Percentiles rank a stretch among this genome's conserved stretches.
These are phyloP conservation scores for Apiospora arundinis DNA, from an alignment of 2,329 filamentous ascomycete species.

Conservation along the genomic window DNA sequence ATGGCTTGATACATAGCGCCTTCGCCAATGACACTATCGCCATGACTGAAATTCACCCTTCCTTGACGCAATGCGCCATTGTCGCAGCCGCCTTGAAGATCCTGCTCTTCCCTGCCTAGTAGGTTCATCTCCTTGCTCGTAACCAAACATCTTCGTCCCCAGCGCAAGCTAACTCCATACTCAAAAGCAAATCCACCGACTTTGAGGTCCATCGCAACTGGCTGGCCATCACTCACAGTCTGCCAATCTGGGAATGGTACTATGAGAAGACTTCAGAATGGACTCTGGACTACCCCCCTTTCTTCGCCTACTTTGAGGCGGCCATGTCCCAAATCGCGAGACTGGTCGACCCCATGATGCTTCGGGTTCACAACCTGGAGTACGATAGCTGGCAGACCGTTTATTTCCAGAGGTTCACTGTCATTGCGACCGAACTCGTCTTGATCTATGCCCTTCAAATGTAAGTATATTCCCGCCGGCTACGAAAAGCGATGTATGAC, in stretches of 20 bases:
- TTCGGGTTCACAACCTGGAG: slow-evolving; percentile 78
- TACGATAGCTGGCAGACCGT: slow-evolving; percentile 94
- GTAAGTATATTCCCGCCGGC: slow-evolving; percentile 51
- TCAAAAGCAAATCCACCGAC: slow-evolving; percentile 89
- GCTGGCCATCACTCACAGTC: slow-evolving; percentile 92
- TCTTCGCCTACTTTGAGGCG: slow-evolving; percentile 99
- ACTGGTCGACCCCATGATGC: slow-evolving; percentile 80
- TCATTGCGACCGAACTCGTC: slow-evolving; percentile 84
- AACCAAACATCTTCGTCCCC: neutral
- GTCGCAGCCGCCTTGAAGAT: slow-evolving; percentile 89
- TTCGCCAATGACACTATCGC: slow-evolving; percentile 29
- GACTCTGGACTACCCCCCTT: slow-evolving; percentile 98
- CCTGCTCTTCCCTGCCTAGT: slow-evolving; percentile 94
- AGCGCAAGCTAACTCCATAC: slow-evolving; percentile 9
- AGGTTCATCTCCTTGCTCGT: slow-evolving; percentile 48
- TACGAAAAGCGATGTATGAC: slow-evolving; percentile 25
- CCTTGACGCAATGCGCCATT: slow-evolving; percentile 86
- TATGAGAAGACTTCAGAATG: slow-evolving; percentile 98
- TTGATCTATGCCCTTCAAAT: slow-evolving; percentile 82
- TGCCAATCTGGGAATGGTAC: slow-evolving; percentile 91
- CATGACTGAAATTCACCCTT: slow-evolving; percentile 85
- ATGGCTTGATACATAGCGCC: slow-evolving; percentile 7
- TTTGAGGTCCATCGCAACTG: slow-evolving; percentile 99
- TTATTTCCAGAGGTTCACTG: slow-evolving; percentile 90
- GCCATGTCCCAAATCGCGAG: slow-evolving; percentile 80